Base-by-base conservation (phyloP, 768 basidiomycete species). In the Kondoa malvinella region DNA sequence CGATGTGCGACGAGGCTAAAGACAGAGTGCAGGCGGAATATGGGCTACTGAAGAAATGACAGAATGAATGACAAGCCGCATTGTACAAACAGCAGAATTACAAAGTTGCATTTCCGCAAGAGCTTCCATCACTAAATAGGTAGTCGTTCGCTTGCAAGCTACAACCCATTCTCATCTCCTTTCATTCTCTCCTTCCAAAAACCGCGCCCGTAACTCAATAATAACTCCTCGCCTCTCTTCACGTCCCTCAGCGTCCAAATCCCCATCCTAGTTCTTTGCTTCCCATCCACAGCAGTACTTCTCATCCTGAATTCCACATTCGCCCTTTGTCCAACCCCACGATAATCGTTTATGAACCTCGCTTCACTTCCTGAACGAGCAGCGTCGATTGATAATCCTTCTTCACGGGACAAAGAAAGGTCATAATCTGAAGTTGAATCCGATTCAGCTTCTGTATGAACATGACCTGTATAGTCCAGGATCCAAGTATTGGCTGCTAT, bases 391-490 rank as follows among this genome's bases (percentile, higher is more conserved):
- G 40, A 34, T n/a, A 65, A 61, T 12, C 62, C 33, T 12, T 57
- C 57, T 15, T 32, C 17, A 17, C 34, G 56, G 15, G 32, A 26
- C 2, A 65, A n/a, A 3, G 34, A 65, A 21, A 65, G 34, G 25
- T 65, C 64, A 31, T 65, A 65, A 50, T 65, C 34, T 32, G 33
- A 40, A 3, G 32, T 31, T 2, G 64, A 33, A 31, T 65, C 64
- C n/a, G 33, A 40, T 65, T 65, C 25, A 3, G 64, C n/a, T 15
- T 65, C 33, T 21, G 50, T 26, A 32, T 65, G 64, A 17, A 65
- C 64, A 50, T 21, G 14, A 17, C 64, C 64, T 2, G 27, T 58
- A 31, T 65, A 65, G 30, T 65, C 64, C 3, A 65, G 12, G 3
- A 65, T 17, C 64, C 56, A 57, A n/a, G 64, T 64, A 25, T 30